A percentile compares a stretch with the other conserved stretches of the same genome.
These are phyloP conservation scores for Rutstroemia sydowiana DNA, from an alignment of 2,329 filamentous ascomycete species.

Conservation along the genomic window DNA sequence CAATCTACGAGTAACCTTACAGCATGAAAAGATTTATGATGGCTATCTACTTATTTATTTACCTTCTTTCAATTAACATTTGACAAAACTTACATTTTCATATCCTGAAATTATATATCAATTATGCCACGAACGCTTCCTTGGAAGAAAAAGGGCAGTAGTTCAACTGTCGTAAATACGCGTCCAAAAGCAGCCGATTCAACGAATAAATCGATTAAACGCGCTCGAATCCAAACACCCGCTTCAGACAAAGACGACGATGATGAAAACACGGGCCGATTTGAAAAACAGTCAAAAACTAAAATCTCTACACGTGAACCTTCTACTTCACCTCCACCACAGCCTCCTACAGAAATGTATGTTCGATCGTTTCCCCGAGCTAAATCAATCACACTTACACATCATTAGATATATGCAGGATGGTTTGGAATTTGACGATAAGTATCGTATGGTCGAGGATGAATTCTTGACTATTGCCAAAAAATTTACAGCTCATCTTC, in stretches of 20 bases:
- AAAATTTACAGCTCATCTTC: constrained; percentile 65
- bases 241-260: not conserved
- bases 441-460: constrained; percentile 78
- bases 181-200: constrained; percentile 7
- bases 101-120: not conserved
- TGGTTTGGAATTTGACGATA: constrained; percentile 60
- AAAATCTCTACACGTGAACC: constrained; percentile 28
- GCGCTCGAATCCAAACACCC: constrained; percentile 9
- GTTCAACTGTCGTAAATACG: constrained; percentile 4
- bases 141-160: constrained; percentile 16
- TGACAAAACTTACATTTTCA: too few species aligned
- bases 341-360: constrained; percentile 41
- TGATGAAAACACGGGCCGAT: not conserved
- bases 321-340: constrained; percentile 46
- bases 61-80: too few species aligned
- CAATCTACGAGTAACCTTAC: too few species aligned
- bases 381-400: constrained; percentile 11
- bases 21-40: too few species aligned
- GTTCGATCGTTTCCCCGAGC: not conserved
- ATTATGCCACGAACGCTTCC: constrained; percentile 25
- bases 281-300: not conserved
- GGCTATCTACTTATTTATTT: not conserved
- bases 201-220: constrained; percentile 10
- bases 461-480: constrained; percentile 63
- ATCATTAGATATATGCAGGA: constrained; percentile 46